Evolutionary conservation across 495 filamentous ascomycete species (phyloP), one percentile per base, ranked within the genome.

Genomic region (Alectoria sarmentosa): DNA sequence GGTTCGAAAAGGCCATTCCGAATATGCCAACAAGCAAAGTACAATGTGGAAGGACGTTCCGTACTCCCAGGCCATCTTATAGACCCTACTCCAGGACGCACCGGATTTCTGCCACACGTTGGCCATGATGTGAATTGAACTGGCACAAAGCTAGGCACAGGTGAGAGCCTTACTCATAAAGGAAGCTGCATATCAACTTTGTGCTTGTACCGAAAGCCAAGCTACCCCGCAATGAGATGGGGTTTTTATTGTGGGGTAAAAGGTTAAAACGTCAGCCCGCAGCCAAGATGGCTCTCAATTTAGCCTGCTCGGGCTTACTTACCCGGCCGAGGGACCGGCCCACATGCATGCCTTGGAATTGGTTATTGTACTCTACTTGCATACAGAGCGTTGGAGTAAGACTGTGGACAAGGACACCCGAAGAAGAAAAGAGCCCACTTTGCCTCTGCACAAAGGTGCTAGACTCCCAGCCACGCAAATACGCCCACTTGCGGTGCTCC

Each of bases 31-130:
- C 26, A 9, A 26, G n/a, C n/a, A n/a, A n/a, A 28, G 46, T 14
- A 11, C n/a, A 32, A 28, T 0, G 26, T 26, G 14, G 26, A 32
- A 30, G 14, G 28, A 13, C 26, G 2, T 1, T 5, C 26, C 19
- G n/a, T n/a, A n/a, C n/a, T n/a, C n/a, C n/a, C n/a, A n/a, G 3
- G 49, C 49, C 49, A 54, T 54, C 49, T 54, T 54, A 54, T 54
- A 54, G 28, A 19, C 49, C 17, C 4, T 4, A 32, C 28, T 28
- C 4, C 49, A 54, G 15, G 15, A 15, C 49, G 26, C 8, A 54
- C 49, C 28, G 14, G 28, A 32, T 32, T 1, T 3, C 11, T 54
- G 5, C 17, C 26, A 28, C 28, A 32, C 3, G 28, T 32, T 54
- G 49, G 1, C 1, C 26, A 54, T 54, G 26, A 54, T 54, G 49